Base-by-base conservation (phyloP, 768 basidiomycete species). In the Mycena venus region DNA sequence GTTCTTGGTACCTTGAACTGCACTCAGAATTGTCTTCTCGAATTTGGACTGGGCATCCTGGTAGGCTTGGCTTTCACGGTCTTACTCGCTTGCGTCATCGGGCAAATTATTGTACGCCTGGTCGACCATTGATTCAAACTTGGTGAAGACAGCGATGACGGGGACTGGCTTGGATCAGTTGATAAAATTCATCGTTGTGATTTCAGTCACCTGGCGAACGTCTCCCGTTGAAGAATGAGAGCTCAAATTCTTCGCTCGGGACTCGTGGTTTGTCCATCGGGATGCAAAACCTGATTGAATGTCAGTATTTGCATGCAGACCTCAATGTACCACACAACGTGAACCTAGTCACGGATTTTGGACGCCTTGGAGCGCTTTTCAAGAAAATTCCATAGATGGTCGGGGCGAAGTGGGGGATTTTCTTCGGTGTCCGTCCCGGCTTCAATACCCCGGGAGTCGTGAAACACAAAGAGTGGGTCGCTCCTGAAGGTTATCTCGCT, bases 61-160 rank as follows among this genome's bases (percentile, higher is more conserved):
- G 42, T 21, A 25, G 15, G 38, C 60, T 19, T 62, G 25, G 21
- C 38, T 38, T 61, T 25, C 59, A 27, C 59, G 38, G 38, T 53
- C 23, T 27, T 29, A 14, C 7, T 61, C 59, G 9, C 17, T 21
- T 31, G 38, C 60, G 59, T 61, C 38, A 14, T 62, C 60, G 6
- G 27, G 25, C 10, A 27, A 25, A 12, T 27, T 14, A 53, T 53
- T 53, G 9, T 44, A 44, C 10, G 25, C 27, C 42, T 53, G 75
- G 78, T 42, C 60, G n/a, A 62, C 6, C 17, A 42, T 11, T 11
- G 60, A 42, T 27, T 62, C 60, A 31, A 62, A 62, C 42, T 62
- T 62, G 7, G 60, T 58, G 32, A 58, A 58, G 32, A 58, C 55
- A 5, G 60, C 60, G n/a, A 62, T 62, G 25, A 44, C 19, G n/a